A percentile compares a stretch with the other conserved stretches of the same genome.
phyloP scores from a whole-genome alignment of 257 asterid species.

The Anisodus tanguticus region DNA sequence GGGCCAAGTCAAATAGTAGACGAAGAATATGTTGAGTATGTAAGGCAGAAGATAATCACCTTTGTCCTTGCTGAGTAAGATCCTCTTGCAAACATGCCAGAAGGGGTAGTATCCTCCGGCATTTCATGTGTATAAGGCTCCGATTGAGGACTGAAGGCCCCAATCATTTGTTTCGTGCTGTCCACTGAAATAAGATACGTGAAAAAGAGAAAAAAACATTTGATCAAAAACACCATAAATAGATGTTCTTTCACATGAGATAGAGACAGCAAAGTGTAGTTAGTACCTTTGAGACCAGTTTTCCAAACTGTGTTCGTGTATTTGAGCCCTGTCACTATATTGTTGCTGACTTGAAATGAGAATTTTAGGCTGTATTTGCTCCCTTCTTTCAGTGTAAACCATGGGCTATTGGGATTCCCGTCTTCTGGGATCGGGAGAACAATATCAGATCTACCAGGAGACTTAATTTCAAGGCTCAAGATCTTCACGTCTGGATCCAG shows the following conservation, averaged over 20 bases:
- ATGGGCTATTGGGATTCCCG: constrained; percentile 65
- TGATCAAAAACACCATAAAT: neutral
- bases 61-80: constrained; percentile 52
- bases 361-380: constrained; percentile 64
- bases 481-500: constrained; percentile 83
- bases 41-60: constrained; percentile 34
- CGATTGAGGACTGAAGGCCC: constrained; percentile 54
- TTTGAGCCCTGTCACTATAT: constrained; percentile 76
- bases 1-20: neutral
- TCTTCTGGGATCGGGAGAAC: constrained; percentile 67
- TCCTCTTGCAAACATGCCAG: constrained; percentile 60
- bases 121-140: constrained; percentile 55
- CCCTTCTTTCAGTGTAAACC: constrained; percentile 87
- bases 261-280: constrained; percentile 12
- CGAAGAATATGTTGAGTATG: neutral
- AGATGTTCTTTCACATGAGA: neutral
- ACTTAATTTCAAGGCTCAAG: constrained; percentile 67
- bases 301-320: constrained; percentile 81
- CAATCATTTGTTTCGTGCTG: constrained; percentile 55
- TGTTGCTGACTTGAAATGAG: constrained; percentile 70
- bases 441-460: constrained; percentile 69
- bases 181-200: constrained; percentile 40
- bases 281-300: constrained; percentile 75
- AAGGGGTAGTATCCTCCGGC: constrained; percentile 60
- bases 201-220: neutral